A percentile compares a stretch with the other conserved stretches of the same genome.
These are phyloP conservation scores for Skeletonema tropicum DNA, from an alignment of 108 stramenopile genomes.

Conservation along the genomic window DNA sequence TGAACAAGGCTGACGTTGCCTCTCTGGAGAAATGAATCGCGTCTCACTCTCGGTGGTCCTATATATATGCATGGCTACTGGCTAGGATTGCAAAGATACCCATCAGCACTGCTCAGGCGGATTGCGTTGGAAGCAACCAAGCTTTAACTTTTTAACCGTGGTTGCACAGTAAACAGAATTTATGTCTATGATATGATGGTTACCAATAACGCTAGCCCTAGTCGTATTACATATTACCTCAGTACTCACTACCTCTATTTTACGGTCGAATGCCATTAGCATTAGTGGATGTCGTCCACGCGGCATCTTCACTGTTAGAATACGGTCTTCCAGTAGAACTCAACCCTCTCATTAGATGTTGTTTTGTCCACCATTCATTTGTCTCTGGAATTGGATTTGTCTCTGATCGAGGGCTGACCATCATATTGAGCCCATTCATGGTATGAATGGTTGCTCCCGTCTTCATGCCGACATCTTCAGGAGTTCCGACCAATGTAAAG, in stretches of 20 bases:
- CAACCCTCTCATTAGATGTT: slow-evolving; percentile 80
- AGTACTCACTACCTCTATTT: neutral
- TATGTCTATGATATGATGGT: too few species aligned
- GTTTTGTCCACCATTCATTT: slow-evolving; percentile 79
- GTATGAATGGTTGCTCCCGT: slow-evolving; percentile 97
- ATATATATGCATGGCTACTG: too few species aligned
- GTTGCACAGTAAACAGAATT: too few species aligned
- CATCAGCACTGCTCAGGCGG: too few species aligned
- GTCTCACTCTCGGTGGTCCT: too few species aligned
- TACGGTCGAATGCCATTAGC: slow-evolving; percentile 28
- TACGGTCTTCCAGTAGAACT: slow-evolving; percentile 69
- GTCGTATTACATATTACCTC: neutral
- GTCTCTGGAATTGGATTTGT: slow-evolving; percentile 54
- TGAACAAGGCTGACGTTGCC: too few species aligned
- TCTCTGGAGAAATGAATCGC: too few species aligned
- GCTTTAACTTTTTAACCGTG: too few species aligned
- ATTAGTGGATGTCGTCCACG: slow-evolving; percentile 31
- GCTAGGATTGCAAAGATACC: too few species aligned
- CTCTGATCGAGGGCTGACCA: slow-evolving; percentile 40
- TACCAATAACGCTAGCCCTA: neutral
- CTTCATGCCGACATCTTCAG: slow-evolving; percentile 92
- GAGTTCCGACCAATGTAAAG: slow-evolving; percentile 73
- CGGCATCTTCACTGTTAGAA: slow-evolving; percentile 54
- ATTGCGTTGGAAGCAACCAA: too few species aligned
- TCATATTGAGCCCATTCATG: slow-evolving; percentile 91